Conservation (phyloP, 768 basidiomycete species). For the Hericium alpestre region DNA sequence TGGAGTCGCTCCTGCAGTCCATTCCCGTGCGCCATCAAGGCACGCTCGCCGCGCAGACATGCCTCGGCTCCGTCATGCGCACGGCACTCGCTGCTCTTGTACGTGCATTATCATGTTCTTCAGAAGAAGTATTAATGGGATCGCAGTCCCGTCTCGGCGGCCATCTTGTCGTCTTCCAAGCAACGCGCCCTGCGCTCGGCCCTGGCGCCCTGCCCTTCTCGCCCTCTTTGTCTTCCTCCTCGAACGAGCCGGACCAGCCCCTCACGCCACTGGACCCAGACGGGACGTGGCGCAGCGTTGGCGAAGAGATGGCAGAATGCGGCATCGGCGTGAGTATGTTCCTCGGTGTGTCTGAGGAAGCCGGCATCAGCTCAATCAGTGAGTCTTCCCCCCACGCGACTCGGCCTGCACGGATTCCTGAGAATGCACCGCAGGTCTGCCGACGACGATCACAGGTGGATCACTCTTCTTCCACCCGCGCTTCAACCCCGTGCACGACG, state of each 20-base stretch:
- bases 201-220: conserved; percentile 47
- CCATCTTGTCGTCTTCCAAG: conserved; percentile 64
- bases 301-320: conserved; percentile 78
- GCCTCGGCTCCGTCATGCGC: conserved; percentile 69
- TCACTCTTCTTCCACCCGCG: conserved; percentile 87
- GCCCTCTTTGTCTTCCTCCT: not conserved
- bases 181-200: conserved; percentile 60
- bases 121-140: not conserved
- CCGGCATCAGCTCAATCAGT: conserved; percentile 86
- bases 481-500: conserved; percentile 66
- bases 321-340: conserved; percentile 90
- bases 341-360: conserved; percentile 65
- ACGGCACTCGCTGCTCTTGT: conserved; percentile 66
- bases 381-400: conserved; percentile 11
- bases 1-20: conserved; percentile 56
- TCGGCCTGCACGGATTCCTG: not conserved
- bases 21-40: conserved; percentile 55
- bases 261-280: conserved; percentile 34
- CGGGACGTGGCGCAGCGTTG: conserved; percentile 69
- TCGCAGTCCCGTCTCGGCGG: conserved; percentile 61
- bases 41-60: conserved; percentile 40
- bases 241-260: not conserved
- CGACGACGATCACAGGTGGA: conserved; percentile 74
- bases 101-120: conserved; percentile 4
- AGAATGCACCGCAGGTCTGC: conserved; percentile 33